A percentile compares a stretch with the other conserved stretches of the same genome.
Conservation (phyloP, 108 stramenopile species). For the Skeletonema marinoi region DNA sequence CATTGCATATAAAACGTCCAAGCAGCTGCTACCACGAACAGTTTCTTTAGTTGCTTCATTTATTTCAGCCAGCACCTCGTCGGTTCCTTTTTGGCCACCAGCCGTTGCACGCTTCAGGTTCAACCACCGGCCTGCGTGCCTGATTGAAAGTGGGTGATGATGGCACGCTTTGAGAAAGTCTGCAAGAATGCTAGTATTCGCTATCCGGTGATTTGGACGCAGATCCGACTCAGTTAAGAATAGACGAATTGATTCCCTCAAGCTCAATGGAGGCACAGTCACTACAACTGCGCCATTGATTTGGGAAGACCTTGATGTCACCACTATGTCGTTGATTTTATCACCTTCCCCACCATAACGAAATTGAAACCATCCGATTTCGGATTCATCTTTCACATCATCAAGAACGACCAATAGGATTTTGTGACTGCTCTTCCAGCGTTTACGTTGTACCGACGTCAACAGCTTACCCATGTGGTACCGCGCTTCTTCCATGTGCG, state of each 20-base stretch:
- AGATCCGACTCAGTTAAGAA: slow-evolving; percentile 71
- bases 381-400: slow-evolving; percentile 65
- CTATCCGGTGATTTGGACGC: slow-evolving; percentile 51
- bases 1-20: slow-evolving; percentile 77
- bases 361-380: slow-evolving; percentile 82
- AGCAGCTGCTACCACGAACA: background rate
- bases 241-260: slow-evolving; percentile 62
- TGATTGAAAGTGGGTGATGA: slow-evolving; percentile 76
- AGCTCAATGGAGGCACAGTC: slow-evolving; percentile 66
- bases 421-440: background rate
- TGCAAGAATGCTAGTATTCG: slow-evolving; percentile 48
- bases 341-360: slow-evolving; percentile 37
- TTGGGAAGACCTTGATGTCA: slow-evolving; percentile 55
- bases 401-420: slow-evolving; percentile 72
- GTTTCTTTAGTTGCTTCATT: slow-evolving; percentile 15
- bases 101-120: slow-evolving; percentile 72
- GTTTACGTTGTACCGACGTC: slow-evolving; percentile 19
- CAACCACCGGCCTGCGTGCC: slow-evolving; percentile 76
- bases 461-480: slow-evolving; percentile 69
- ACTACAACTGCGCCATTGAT: slow-evolving; percentile 60
- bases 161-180: slow-evolving; percentile 66
- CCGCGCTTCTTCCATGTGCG: slow-evolving; percentile 74
- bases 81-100: slow-evolving; percentile 68
- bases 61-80: slow-evolving; percentile 60
- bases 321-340: slow-evolving; percentile 56